These are phyloP conservation scores for Sanghuangporus baumii DNA, from an alignment of 1,284 basidiomycete species.

Conservation along the genomic window DNA sequence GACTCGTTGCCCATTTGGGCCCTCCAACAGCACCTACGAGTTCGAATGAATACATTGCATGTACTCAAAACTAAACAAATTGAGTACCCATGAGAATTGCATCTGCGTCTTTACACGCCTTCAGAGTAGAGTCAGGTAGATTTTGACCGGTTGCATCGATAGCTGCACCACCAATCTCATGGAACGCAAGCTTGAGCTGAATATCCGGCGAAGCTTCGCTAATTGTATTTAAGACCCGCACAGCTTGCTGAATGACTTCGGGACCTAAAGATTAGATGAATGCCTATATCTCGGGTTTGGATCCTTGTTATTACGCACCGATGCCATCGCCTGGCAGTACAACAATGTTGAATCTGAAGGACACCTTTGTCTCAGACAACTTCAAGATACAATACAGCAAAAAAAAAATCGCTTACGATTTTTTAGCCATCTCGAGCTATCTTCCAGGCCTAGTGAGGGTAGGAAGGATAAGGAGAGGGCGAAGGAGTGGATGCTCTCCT, in stretches of 20 bases:
- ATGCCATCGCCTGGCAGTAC: conserved; percentile 97
- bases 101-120: conserved; percentile 85
- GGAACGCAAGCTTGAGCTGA: conserved; percentile 70
- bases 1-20: conserved; percentile 95
- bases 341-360: conserved; percentile 75
- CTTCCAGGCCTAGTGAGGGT: neutral
- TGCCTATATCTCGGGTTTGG: conserved; percentile 12
- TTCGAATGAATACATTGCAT: conserved; percentile 13
- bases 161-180: conserved; percentile 90
- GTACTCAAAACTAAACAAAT: neutral
- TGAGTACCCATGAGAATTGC: conserved; percentile 82
- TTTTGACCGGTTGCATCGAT: conserved; percentile 87
- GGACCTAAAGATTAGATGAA: conserved; percentile 55
- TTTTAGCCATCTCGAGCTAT: conserved; percentile 32
- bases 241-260: conserved; percentile 88
- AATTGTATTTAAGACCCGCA: conserved; percentile 77
- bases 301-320: conserved; percentile 43
- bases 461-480: neutral
- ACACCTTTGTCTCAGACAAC: neutral
- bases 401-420: conserved; percentile 29
- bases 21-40: conserved; percentile 87
- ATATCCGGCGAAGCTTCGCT: conserved; percentile 56
- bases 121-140: conserved; percentile 80
- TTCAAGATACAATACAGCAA: conserved; percentile 1
- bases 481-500: neutral